Evolutionary conservation across 2,329 filamentous ascomycete species (phyloP), one percentile per base, ranked within the genome.

Genomic region (Ceratocystis destructans): DNA sequence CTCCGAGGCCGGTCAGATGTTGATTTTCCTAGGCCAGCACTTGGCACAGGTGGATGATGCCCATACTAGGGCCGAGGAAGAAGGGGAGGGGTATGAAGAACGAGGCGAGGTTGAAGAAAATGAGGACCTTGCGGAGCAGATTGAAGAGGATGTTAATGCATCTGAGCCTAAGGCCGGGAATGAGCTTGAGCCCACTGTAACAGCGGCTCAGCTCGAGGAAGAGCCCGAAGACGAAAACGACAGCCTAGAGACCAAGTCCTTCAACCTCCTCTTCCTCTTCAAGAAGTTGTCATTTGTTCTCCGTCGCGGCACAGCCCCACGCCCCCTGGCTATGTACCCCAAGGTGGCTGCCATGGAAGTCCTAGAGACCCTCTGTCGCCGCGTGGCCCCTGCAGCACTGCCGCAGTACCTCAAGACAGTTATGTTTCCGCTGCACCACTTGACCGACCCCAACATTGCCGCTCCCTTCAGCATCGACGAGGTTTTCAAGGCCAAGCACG

Each of bases 401-500:
- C 73, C 78, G 1, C 80, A 84, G 0, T 87, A 85, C 0, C 79
- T 95, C 20, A 82, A 85, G 69, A 79, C 79, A 0, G 76, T 85
- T 41, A 77, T 85, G 50, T 76, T 79, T 12, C 82, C 83, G 0
- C 81, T 97, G 5, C 87, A 93, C 73, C 89, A 94, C 73, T 79
- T 99, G 46, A 95, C 91, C 0, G 91, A 96, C 73, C 81, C 87
- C 1, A 83, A 83, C 1, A 90, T 93, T 62, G 83, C 87, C 0
- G 77, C 82, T 15, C 89, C 90, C 0, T 86, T 85, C 69, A 88
- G 87, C 28, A 83, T 83, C 5, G 88, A 93, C 71, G 83, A 87
- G 66, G 73, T 77, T 0, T 93, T 92, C 78, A 84, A 82, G 70
- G 79, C 81, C 5, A 82, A 80, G 22, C 87, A 92, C 74, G 87